These are phyloP conservation scores for Paramecium sexaurelia DNA, from an alignment of 73 alveolate species.

Conservation along the genomic window DNA sequence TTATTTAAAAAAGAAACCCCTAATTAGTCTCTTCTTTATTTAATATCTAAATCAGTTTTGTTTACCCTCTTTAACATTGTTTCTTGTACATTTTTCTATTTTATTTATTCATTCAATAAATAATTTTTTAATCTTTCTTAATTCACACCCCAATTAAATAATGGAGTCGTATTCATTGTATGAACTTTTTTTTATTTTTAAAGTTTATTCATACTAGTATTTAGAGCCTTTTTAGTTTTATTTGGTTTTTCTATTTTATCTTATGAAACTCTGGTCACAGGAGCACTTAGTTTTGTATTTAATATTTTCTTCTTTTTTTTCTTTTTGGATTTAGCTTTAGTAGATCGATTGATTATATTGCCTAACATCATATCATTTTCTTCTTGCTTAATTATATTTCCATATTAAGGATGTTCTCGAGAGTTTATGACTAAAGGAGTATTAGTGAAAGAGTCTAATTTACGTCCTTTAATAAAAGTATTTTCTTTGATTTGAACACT, in stretches of 20 bases:
- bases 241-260: background rate
- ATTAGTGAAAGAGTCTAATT: background rate
- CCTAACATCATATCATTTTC: slow-evolving; percentile 10
- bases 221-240: background rate
- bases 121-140: slow-evolving; percentile 38
- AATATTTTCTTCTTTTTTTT: slow-evolving; percentile 13
- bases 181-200: background rate
- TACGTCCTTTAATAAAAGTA: slow-evolving; percentile 13
- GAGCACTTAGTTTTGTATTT: background rate
- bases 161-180: background rate
- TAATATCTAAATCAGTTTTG: background rate
- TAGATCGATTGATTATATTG: background rate
- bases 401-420: slow-evolving; percentile 22
- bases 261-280: background rate
- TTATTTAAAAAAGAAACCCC: slow-evolving; percentile 39
- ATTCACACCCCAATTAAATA: slow-evolving; percentile 34
- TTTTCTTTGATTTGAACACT: background rate
- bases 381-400: background rate
- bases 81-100: background rate
- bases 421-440: background rate
- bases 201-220: background rate
- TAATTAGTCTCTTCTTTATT: slow-evolving; percentile 18
- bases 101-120: background rate
- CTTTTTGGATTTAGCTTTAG: background rate
- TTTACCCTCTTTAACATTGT: background rate